phyloP scores from a whole-genome alignment of 345 rosid species.

The Orychophragmus violaceus region DNA sequence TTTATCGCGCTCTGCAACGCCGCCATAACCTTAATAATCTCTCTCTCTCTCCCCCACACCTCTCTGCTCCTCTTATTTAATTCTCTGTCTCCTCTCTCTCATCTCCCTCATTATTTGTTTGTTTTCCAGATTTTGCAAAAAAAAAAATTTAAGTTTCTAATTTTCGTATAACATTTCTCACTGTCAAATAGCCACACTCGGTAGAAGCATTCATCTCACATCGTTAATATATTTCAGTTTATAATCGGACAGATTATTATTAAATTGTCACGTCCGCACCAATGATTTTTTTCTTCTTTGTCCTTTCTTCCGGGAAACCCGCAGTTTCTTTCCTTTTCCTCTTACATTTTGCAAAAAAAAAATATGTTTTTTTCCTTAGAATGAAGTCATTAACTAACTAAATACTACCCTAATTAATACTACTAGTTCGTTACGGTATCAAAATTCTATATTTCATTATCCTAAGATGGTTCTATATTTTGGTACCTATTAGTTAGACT shows the following conservation, averaged over 20 bases:
- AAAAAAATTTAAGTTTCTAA: background rate
- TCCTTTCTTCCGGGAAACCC: slow-evolving; percentile 51
- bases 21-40: slow-evolving; percentile 51
- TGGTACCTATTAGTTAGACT: slow-evolving; percentile 17
- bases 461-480: slow-evolving; percentile 17
- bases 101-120: slow-evolving; percentile 17
- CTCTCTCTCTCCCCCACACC: slow-evolving; percentile 32
- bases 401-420: background rate
- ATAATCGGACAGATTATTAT: slow-evolving; percentile 27
- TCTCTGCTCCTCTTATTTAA: slow-evolving; percentile 35
- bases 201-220: background rate
- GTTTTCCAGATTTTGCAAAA: slow-evolving; percentile 21
- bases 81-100: slow-evolving; percentile 36
- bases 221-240: slow-evolving; percentile 8
- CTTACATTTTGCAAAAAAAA: background rate
- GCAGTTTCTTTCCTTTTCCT: background rate
- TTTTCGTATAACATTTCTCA: background rate
- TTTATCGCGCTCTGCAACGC: slow-evolving; percentile 60
- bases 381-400: background rate
- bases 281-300: slow-evolving; percentile 7
- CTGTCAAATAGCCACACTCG: background rate
- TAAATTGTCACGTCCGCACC: slow-evolving; percentile 26
- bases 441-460: slow-evolving; percentile 8
- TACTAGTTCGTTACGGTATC: background rate
- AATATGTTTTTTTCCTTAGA: background rate